A percentile compares a stretch with the other conserved stretches of the same genome.
Evolutionary conservation across 75 land plant species (phyloP).

Genomic region (Sequoiadendron giganteum): DNA sequence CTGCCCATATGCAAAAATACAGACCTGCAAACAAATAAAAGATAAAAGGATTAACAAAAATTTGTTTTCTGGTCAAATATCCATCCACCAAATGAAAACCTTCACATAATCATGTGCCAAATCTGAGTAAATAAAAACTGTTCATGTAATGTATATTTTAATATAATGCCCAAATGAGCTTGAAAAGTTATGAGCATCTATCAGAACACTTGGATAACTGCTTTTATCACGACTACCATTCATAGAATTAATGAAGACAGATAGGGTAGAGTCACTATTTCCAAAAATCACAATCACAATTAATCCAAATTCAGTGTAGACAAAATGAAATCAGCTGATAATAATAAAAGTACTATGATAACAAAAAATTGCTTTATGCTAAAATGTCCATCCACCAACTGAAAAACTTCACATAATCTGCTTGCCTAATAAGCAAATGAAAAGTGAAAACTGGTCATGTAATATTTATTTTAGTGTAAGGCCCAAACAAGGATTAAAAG

Average conservation of each 20-base stretch:
- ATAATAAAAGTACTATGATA: not conserved
- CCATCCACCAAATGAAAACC: not conserved
- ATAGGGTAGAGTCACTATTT: not conserved
- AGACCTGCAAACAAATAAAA: constrained; percentile 20
- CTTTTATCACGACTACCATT: not conserved
- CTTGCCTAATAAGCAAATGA: not conserved
- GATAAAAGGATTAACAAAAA: not conserved
- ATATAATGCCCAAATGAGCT: not conserved
- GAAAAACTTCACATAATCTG: not conserved
- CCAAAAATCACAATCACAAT: not conserved
- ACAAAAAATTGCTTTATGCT: not conserved
- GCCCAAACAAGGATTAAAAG: not conserved
- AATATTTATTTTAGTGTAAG: not conserved
- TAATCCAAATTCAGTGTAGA: not conserved
- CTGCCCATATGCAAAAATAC: constrained; percentile 47
- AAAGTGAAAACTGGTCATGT: not conserved
- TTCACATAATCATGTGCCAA: not conserved
- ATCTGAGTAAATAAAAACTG: not conserved
- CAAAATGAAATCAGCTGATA: not conserved
- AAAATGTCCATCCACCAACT: not conserved
- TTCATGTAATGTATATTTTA: not conserved
- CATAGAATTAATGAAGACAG: not conserved
- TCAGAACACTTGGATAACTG: not conserved
- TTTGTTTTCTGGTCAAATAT: not conserved
- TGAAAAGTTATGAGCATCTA: not conserved